These are phyloP conservation scores for Metschnikowia picachoensis DNA, from an alignment of 805 yeast genomes.

Conservation along the genomic window DNA sequence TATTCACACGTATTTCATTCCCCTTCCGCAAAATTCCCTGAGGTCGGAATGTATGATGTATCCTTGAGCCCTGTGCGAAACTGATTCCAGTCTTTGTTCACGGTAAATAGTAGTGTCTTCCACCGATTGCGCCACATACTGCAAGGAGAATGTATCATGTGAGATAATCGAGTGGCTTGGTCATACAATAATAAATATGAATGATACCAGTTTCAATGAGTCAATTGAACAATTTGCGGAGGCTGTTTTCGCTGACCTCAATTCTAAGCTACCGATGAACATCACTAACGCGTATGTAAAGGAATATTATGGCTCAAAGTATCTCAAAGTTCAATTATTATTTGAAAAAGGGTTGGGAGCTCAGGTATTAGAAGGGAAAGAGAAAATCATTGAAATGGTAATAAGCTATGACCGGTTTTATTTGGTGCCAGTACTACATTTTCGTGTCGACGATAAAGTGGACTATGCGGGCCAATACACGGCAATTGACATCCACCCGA, in stretches of 20 bases:
- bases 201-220: not conserved
- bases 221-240: not conserved
- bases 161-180: too few species aligned
- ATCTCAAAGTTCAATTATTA: constrained; percentile 4
- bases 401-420: constrained; percentile 29
- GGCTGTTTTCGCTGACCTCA: not conserved
- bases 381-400: constrained; percentile 20
- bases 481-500: constrained; percentile 15
- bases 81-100: too few species aligned
- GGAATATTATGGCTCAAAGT: constrained; percentile 5
- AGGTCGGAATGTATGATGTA: too few species aligned
- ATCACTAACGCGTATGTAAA: constrained; percentile 12
- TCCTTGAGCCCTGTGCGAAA: too few species aligned
- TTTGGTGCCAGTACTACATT: constrained; percentile 29
- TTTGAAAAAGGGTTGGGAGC: not conserved
- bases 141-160: too few species aligned
- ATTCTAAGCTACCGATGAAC: not conserved
- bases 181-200: not conserved
- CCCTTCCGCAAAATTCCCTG: too few species aligned
- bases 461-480: not conserved
- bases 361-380: not conserved
- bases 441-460: constrained; percentile 15
- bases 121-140: not conserved
- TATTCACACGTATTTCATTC: too few species aligned
- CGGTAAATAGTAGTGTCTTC: not conserved